Percentiles rank a stretch among this genome's conserved stretches.
These are phyloP conservation scores for Magnolia officinalis DNA, from an alignment of 164 flowering plant species.

Conservation along the genomic window DNA sequence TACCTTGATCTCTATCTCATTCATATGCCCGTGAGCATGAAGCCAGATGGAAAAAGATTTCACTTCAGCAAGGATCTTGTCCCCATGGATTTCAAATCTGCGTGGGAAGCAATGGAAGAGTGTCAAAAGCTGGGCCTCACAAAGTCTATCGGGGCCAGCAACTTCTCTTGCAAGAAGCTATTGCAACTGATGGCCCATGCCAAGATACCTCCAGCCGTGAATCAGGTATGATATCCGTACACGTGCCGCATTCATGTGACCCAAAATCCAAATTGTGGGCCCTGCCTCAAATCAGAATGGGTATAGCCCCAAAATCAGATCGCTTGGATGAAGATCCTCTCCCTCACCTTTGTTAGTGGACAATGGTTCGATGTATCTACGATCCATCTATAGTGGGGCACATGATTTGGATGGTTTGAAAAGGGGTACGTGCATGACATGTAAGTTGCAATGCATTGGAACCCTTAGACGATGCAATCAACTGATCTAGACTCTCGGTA, in stretches of 20 bases:
- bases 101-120: slow-evolving; percentile 21
- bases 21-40: slow-evolving; percentile 9
- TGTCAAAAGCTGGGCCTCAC: slow-evolving; percentile 16
- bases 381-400: too few relatives aligned
- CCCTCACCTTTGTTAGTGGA: too few relatives aligned
- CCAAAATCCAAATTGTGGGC: neutral
- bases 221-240: slow-evolving; percentile 2
- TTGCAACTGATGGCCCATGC: slow-evolving; percentile 5
- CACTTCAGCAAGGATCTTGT: slow-evolving; percentile 3
- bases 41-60: neutral
- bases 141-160: slow-evolving; percentile 20
- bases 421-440: too few relatives aligned
- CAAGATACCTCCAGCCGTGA: slow-evolving; percentile 18
- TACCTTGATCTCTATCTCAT: slow-evolving; percentile 8
- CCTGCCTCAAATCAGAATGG: neutral
- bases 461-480: too few relatives aligned
- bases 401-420: too few relatives aligned
- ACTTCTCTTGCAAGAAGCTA: slow-evolving; percentile 23
- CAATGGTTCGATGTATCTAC: too few relatives aligned
- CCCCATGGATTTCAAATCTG: slow-evolving; percentile 13
- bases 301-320: neutral
- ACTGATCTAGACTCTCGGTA: too few relatives aligned
- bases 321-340: too few relatives aligned
- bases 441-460: too few relatives aligned
- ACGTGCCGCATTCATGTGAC: neutral